A percentile compares a stretch with the other conserved stretches of the same genome.
These are phyloP conservation scores for Phytopythium helicoides DNA, from an alignment of 352 stramenopile species.

Conservation along the genomic window DNA sequence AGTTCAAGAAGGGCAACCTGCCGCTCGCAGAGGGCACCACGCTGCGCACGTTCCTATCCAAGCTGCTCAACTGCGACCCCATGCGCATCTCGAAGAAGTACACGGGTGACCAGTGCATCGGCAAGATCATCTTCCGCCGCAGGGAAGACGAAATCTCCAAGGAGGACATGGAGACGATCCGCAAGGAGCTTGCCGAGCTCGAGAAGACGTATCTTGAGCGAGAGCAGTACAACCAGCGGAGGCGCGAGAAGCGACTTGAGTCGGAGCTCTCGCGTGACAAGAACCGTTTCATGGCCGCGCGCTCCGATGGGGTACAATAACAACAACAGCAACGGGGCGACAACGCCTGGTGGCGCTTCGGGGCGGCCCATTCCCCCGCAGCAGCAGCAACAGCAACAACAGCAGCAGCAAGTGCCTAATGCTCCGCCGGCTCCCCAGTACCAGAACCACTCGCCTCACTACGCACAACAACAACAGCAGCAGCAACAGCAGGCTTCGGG, in stretches of 20 bases:
- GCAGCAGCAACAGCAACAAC: conserved; percentile 10
- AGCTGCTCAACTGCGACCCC: conserved; percentile 97
- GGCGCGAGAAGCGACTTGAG: conserved; percentile 85
- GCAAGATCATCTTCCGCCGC: conserved; percentile 89
- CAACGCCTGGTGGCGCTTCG: neutral
- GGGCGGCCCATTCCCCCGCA: too few relatives aligned
- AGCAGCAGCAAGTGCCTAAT: conserved; percentile 14
- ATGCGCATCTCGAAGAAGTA: conserved; percentile 99
- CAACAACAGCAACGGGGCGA: conserved; percentile 1
- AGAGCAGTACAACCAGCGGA: conserved; percentile 93
- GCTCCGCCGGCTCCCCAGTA: neutral
- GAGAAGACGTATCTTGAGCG: conserved; percentile 96
- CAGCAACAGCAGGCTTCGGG: conserved; percentile 8
- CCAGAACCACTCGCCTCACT: conserved; percentile 10
- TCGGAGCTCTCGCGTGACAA: conserved; percentile 78
- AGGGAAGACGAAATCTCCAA: conserved; percentile 76
- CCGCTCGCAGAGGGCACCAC: conserved; percentile 97
- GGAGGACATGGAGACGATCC: conserved; percentile 77
- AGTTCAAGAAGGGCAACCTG: conserved; percentile 97
- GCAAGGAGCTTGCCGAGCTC: conserved; percentile 81
- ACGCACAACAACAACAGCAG: conserved; percentile 9
- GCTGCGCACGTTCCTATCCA: conserved; percentile 96
- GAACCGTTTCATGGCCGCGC: conserved; percentile 44
- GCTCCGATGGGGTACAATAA: conserved; percentile 36
- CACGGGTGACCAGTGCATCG: conserved; percentile 97